phyloP scores from a whole-genome alignment of 2,329 filamentous ascomycete species.

The Aspergillus novoparasiticus region DNA sequence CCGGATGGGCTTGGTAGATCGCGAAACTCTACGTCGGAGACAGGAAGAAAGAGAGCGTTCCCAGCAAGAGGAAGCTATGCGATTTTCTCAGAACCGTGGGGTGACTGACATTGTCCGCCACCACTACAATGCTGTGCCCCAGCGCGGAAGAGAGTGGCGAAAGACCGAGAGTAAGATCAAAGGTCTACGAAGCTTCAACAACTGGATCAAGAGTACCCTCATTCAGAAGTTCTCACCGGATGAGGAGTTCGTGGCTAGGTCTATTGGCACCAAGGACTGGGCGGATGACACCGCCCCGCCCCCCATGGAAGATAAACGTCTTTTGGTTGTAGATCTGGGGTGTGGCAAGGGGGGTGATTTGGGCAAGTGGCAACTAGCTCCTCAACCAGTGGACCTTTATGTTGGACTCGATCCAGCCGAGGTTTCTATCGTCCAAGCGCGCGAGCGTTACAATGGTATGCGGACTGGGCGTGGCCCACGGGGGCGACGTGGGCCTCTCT shows the following conservation, averaged over 20 bases:
- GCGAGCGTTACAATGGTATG: constrained; percentile 80
- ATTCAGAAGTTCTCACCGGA: constrained; percentile 94
- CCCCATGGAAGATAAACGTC: constrained; percentile 51
- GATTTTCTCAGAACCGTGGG: constrained; percentile 51
- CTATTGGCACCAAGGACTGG: constrained; percentile 48
- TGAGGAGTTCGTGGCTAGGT: constrained; percentile 67
- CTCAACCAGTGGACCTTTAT: constrained; percentile 88
- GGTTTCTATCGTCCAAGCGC: constrained; percentile 86
- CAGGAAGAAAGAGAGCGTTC: constrained; percentile 49
- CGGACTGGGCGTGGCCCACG: constrained; percentile 56
- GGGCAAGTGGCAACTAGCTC: constrained; percentile 92
- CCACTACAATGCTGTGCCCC: constrained; percentile 94
- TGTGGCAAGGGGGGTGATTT: constrained; percentile 97
- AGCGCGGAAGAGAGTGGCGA: constrained; percentile 91
- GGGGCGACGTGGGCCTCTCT: constrained; percentile 62
- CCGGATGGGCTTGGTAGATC: constrained; percentile 41
- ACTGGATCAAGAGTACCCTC: constrained; percentile 97
- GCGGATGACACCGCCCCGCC: constrained; percentile 40
- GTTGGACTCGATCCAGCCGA: constrained; percentile 93
- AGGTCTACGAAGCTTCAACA: constrained; percentile 91
- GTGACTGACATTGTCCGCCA: constrained; percentile 85
- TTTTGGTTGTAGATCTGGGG: constrained; percentile 88
- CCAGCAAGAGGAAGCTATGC: constrained; percentile 40
- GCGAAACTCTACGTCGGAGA: constrained; percentile 43
- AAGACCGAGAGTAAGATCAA: constrained; percentile 94